phyloP scores from a whole-genome alignment of 345 rosid species.

The Viola odorata region DNA sequence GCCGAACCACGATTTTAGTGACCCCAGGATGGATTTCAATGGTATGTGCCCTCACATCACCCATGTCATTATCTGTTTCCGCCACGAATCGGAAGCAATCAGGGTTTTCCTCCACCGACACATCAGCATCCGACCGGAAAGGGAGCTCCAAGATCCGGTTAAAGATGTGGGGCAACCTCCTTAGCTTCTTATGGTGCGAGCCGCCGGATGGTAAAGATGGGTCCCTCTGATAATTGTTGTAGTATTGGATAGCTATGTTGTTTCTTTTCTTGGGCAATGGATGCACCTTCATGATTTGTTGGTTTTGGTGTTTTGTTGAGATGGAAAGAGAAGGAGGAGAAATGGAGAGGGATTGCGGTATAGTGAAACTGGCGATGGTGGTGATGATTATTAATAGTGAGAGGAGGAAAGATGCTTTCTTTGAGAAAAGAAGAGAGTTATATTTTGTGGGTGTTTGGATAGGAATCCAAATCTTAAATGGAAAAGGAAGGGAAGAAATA shows the following conservation, averaged over 20 bases:
- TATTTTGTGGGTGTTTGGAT: conserved; percentile 4
- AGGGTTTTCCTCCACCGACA: conserved; percentile 61
- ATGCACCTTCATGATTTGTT: conserved; percentile 70
- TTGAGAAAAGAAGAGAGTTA: conserved; percentile 10
- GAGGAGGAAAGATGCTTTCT: conserved; percentile 22
- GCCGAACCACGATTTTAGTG: conserved; percentile 75
- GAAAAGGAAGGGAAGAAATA: conserved; percentile 22
- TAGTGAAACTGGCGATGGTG: not conserved
- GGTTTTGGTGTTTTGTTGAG: not conserved
- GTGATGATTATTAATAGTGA: conserved; percentile 21
- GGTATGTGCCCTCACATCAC: conserved; percentile 68
- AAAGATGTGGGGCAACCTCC: conserved; percentile 90
- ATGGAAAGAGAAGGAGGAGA: conserved; percentile 4
- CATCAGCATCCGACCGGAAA: conserved; percentile 82
- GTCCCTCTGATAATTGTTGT: conserved; percentile 26
- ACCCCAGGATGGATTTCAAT: conserved; percentile 90
- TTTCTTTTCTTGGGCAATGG: conserved; percentile 58
- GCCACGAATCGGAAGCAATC: conserved; percentile 85
- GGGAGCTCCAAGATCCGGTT: conserved; percentile 88
- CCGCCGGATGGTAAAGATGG: conserved; percentile 20
- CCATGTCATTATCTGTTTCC: conserved; percentile 49
- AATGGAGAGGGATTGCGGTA: conserved; percentile 9
- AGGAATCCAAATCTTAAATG: conserved; percentile 38
- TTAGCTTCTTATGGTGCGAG: conserved; percentile 70
- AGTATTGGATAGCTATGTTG: conserved; percentile 50